These are phyloP conservation scores for Diatrype stigma DNA, from an alignment of 2,329 filamentous ascomycete species.

Conservation along the genomic window DNA sequence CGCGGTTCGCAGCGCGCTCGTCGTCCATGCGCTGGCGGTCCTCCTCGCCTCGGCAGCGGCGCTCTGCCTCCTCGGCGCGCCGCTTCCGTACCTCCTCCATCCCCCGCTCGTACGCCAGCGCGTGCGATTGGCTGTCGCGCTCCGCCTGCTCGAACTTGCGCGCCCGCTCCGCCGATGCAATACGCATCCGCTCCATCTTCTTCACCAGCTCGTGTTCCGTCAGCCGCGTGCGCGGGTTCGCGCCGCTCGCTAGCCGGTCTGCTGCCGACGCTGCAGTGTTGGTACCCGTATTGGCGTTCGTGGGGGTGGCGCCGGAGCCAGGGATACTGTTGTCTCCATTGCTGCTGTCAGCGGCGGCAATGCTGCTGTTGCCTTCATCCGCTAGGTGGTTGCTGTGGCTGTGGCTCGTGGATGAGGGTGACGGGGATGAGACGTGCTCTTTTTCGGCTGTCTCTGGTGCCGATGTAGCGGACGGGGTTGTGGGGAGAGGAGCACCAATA, in stretches of 20 bases:
- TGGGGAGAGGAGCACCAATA: conserved; percentile 4
- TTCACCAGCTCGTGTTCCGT: conserved; percentile 54
- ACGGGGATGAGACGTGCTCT: not conserved
- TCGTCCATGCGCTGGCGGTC: conserved; percentile 50
- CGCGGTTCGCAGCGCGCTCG: conserved; percentile 56
- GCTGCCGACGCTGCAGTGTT: conserved; percentile 21
- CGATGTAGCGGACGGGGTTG: not conserved
- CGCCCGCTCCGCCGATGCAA: conserved; percentile 53
- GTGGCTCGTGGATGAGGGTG: conserved; percentile 30
- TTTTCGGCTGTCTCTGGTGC: not conserved
- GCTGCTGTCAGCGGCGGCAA: conserved; percentile 3
- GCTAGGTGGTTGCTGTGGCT: too few relatives aligned
- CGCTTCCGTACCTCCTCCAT: conserved; percentile 52
- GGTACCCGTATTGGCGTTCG: too few relatives aligned
- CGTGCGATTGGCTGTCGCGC: conserved; percentile 53
- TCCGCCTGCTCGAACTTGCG: conserved; percentile 56
- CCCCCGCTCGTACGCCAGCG: conserved; percentile 48
- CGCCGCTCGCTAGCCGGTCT: conserved; percentile 48
- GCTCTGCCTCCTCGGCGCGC: conserved; percentile 48
- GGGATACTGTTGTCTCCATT: too few relatives aligned
- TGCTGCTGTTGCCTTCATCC: not conserved
- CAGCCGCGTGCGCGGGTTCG: conserved; percentile 56
- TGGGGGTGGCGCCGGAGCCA: too few relatives aligned
- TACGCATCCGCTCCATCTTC: conserved; percentile 59
- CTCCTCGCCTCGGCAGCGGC: conserved; percentile 47